Conservation (phyloP, 257 asterid species). For the Verbena officinalis region DNA sequence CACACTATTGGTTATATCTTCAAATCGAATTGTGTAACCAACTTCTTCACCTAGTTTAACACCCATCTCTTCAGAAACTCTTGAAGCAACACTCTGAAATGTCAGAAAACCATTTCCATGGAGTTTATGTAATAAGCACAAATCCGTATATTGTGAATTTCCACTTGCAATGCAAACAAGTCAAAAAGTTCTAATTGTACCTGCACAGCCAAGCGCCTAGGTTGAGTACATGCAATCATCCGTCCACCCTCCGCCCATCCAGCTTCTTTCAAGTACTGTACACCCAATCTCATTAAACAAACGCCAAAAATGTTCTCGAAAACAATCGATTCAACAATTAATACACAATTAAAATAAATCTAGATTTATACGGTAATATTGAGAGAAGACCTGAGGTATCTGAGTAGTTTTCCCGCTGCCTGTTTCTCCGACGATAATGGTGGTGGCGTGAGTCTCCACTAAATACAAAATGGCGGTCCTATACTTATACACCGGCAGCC, state of each 20-base stretch:
- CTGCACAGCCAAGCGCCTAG: constrained; percentile 98
- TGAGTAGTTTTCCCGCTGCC: constrained; percentile 98
- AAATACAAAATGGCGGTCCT: constrained; percentile 69
- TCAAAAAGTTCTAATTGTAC: constrained; percentile 28
- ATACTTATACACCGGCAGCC: constrained; percentile 81
- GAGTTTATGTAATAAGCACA: constrained; percentile 10
- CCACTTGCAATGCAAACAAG: background rate
- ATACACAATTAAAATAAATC: background rate
- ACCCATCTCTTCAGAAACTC: constrained; percentile 97
- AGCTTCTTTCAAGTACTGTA: constrained; percentile 82
- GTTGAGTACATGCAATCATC: constrained; percentile 92
- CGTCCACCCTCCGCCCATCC: constrained; percentile 99
- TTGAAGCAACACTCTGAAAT: constrained; percentile 76
- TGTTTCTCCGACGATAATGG: constrained; percentile 92
- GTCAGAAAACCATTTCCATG: constrained; percentile 13
- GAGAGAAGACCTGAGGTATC: constrained; percentile 78
- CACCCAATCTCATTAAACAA: constrained; percentile 25
- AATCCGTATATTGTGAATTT: no score
- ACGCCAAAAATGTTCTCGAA: background rate
- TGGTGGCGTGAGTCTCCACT: constrained; percentile 89
- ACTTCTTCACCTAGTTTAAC: constrained; percentile 92
- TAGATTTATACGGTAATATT: background rate
- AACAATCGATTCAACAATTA: background rate
- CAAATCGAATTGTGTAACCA: constrained; percentile 96
- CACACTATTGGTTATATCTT: constrained; percentile 78